phyloP scores from a whole-genome alignment of 805 yeast genomes.

The Lachancea waltii region DNA sequence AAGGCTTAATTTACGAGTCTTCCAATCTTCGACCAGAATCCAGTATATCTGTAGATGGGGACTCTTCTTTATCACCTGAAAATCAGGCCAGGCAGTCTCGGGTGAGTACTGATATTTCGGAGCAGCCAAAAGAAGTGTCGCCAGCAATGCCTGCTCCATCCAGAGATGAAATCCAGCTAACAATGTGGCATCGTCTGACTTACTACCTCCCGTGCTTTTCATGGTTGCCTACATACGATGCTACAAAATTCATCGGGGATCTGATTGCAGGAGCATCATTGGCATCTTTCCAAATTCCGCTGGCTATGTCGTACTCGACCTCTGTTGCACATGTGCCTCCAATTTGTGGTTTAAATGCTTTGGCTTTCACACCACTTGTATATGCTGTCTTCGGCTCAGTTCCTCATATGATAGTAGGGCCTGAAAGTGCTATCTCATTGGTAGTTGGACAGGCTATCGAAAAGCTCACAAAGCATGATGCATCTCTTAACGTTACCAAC shows the following conservation, averaged over 20 bases:
- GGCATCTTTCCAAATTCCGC: conserved; percentile 88
- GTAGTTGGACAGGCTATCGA: conserved; percentile 76
- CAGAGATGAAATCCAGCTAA: conserved; percentile 3
- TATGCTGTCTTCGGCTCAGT: conserved; percentile 78
- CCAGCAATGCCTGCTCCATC: background rate
- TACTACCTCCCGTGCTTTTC: conserved; percentile 63
- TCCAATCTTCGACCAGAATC: background rate
- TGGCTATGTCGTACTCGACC: conserved; percentile 66
- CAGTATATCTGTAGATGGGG: background rate
- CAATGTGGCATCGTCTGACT: conserved; percentile 34
- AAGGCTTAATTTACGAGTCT: background rate
- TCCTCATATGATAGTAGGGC: conserved; percentile 86
- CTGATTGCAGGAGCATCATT: conserved; percentile 77
- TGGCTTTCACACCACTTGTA: conserved; percentile 71
- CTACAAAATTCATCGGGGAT: conserved; percentile 46
- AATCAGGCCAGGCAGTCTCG: no score
- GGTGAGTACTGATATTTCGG: no score
- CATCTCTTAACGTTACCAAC: conserved; percentile 42
- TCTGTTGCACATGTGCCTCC: conserved; percentile 83
- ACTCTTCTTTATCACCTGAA: background rate
- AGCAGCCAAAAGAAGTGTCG: no score
- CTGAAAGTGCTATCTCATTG: conserved; percentile 82
- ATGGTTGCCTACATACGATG: conserved; percentile 54
- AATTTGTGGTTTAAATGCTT: conserved; percentile 66
- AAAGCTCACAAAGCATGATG: conserved; percentile 40